Base-by-base conservation (phyloP, 2,329 filamentous ascomycete species). In the Nemania abortiva region DNA sequence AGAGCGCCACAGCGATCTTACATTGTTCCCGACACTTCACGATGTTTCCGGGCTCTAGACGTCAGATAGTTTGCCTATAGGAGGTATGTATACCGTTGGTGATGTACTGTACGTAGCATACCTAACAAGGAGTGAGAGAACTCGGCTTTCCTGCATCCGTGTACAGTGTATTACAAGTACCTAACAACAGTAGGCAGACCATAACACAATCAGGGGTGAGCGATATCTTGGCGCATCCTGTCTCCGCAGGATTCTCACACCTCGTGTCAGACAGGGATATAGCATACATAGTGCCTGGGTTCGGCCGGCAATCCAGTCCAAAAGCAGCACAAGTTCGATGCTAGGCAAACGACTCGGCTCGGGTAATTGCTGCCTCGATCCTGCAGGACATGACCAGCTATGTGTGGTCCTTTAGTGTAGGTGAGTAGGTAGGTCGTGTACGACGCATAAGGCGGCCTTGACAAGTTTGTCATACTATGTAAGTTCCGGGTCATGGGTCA, bases 211-310 rank as follows among this genome's bases (percentile, higher is more conserved):
- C 11, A 31, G 10, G 11, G 13, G 24, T 9, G 22, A 58, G 31
- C 29, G n/a, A n/a, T 39, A 49, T 60, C 63, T 56, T 56, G 56
- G 53, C 29, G 24, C 52, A 3, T 56, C n/a, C 53, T 18, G 52
- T 58, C 68, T 68, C 61, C 58, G 65, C 57, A 65, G 68, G 65
- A 70, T 70, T 65, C 65, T 53, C 65, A 49, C 27, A 65, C 70
- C 70, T 72, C 70, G 70, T 72, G 70, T 72, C 67, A 63, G 62
- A 58, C 70, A 72, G 61, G 70, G 70, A 72, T 72, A 18, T 54
- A 20, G 27, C 15, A 39, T 52, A 59, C 6, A 31, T 52, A 59
- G 47, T 53, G 53, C 57, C 61, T 58, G 59, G 69, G 69, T 56
- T 71, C 66, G 56, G 69, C 58, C 66, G 66, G 63, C 69, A 71